Evolutionary conservation across 1,284 basidiomycete genomes (phyloP).

Genomic region (Leccinum laetum): DNA sequence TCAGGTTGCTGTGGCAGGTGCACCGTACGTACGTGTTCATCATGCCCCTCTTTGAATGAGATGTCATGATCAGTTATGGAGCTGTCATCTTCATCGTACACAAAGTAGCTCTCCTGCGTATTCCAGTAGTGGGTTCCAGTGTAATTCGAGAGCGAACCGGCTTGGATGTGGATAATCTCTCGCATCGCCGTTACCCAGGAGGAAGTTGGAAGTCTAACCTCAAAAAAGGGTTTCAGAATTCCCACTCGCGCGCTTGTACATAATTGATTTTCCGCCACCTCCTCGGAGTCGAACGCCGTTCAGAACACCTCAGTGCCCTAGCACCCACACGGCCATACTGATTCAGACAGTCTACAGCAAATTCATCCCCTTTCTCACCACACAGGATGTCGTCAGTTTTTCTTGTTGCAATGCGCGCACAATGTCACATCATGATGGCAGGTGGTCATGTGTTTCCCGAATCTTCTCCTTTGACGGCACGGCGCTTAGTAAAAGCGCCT

Average conservation of each 20-base stretch:
- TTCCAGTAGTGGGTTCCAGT: slow-evolving; percentile 81
- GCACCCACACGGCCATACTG: background rate
- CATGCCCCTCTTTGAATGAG: slow-evolving; percentile 64
- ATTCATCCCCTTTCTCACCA: background rate
- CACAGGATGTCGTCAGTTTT: slow-evolving; percentile 1
- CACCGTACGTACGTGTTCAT: slow-evolving; percentile 40
- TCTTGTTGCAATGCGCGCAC: background rate
- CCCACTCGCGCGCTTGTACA: slow-evolving; percentile 8
- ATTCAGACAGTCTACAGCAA: slow-evolving; percentile 4
- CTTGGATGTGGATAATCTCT: slow-evolving; percentile 78
- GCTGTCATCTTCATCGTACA: slow-evolving; percentile 44
- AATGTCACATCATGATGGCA: background rate
- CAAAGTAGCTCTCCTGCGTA: slow-evolving; percentile 70
- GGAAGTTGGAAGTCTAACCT: background rate
- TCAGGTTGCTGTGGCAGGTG: background rate
- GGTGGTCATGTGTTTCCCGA: background rate
- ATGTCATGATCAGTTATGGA: slow-evolving; percentile 50
- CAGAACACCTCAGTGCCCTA: background rate
- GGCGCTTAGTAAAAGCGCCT: slow-evolving; percentile 5
- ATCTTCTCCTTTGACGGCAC: background rate
- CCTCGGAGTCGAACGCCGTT: background rate
- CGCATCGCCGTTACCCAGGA: slow-evolving; percentile 45
- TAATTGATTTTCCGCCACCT: background rate
- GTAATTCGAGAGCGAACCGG: slow-evolving; percentile 65
- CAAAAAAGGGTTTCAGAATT: slow-evolving; percentile 1